These are phyloP conservation scores for Trichosporon asahii DNA, from an alignment of 1,284 basidiomycete genomes.

Conservation along the genomic window DNA sequence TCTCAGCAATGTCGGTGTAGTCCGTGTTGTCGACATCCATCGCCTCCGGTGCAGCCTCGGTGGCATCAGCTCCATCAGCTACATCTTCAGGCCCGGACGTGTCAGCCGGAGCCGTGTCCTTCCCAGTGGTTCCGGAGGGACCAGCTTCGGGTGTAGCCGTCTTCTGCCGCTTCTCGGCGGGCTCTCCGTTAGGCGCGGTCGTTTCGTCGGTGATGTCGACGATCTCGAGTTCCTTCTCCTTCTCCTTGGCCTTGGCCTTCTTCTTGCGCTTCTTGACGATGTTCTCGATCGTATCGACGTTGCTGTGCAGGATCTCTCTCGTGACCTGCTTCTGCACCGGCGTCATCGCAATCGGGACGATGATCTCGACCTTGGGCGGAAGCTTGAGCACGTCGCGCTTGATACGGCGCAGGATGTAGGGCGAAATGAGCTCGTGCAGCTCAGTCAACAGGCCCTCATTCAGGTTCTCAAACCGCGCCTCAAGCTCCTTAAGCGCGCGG, in stretches of 20 bases:
- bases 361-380: slow-evolving; percentile 75
- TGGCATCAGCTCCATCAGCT: neutral
- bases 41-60: neutral
- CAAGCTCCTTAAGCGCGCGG: slow-evolving; percentile 64
- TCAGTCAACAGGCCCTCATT: slow-evolving; percentile 73
- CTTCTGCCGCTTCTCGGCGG: neutral
- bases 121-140: neutral
- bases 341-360: slow-evolving; percentile 86
- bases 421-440: slow-evolving; percentile 71
- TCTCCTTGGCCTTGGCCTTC: slow-evolving; percentile 1
- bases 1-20: too few relatives aligned
- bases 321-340: slow-evolving; percentile 86
- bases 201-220: neutral
- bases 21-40: neutral
- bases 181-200: neutral
- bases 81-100: neutral
- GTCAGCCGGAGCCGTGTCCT: neutral
- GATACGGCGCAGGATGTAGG: slow-evolving; percentile 87
- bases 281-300: slow-evolving; percentile 35
- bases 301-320: slow-evolving; percentile 63
- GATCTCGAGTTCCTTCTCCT: neutral
- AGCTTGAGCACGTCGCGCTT: slow-evolving; percentile 89
- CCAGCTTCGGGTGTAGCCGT: neutral
- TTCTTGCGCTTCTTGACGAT: slow-evolving; percentile 32
- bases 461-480: slow-evolving; percentile 66